Conservation (phyloP, 345 rosid genomes). For the Populus nigra region DNA sequence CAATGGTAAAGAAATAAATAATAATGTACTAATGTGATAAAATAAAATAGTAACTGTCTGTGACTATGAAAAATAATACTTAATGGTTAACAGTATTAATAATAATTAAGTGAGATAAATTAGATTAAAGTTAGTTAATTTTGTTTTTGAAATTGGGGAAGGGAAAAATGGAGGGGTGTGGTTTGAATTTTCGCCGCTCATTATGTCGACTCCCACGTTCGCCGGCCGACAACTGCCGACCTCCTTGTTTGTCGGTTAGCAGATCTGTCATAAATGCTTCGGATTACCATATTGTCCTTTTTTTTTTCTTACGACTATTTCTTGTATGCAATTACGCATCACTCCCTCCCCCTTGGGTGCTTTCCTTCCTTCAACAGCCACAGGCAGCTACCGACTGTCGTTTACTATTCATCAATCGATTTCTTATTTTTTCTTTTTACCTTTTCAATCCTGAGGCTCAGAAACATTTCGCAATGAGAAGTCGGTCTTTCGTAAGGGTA, state of each 20-base stretch:
- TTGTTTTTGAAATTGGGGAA: slow-evolving; percentile 5
- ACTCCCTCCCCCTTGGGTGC: neutral
- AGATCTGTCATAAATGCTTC: slow-evolving; percentile 26
- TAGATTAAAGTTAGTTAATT: neutral
- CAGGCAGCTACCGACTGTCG: neutral
- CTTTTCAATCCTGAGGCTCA: too few relatives aligned
- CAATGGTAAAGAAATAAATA: slow-evolving; percentile 3
- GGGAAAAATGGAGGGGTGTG: slow-evolving; percentile 1
- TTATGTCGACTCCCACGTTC: slow-evolving; percentile 31
- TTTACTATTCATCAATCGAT: too few relatives aligned
- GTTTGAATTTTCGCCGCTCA: slow-evolving; percentile 30
- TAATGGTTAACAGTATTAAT: neutral
- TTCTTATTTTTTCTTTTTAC: too few relatives aligned
- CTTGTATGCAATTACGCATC: neutral
- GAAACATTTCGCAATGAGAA: too few relatives aligned
- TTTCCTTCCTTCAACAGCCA: neutral
- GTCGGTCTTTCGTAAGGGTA: too few relatives aligned
- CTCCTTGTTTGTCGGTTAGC: slow-evolving; percentile 48
- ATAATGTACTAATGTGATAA: neutral
- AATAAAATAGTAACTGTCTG: neutral
- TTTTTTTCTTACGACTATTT: neutral
- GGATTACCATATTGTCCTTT: slow-evolving; percentile 40
- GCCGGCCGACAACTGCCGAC: slow-evolving; percentile 76
- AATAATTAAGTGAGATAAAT: neutral
- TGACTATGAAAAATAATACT: neutral